Conservation (phyloP, 371 early-diverging fungal genomes). For the Dichotomocladium elegans region DNA sequence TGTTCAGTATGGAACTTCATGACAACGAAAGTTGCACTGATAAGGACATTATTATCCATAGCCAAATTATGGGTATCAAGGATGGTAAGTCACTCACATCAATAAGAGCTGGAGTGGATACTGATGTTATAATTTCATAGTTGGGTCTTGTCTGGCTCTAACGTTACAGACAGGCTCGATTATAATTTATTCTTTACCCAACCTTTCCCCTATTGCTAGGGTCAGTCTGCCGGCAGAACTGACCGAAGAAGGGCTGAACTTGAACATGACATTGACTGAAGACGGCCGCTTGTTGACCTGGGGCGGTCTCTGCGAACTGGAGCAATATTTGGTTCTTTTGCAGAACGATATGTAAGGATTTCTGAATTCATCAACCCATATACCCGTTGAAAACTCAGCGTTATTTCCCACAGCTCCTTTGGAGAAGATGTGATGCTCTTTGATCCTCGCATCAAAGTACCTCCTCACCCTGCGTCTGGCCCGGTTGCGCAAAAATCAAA, state of each 20-base stretch:
- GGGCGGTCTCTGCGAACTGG: conserved; percentile 39
- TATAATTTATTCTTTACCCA: conserved; percentile 24
- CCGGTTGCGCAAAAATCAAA: conserved; percentile 14
- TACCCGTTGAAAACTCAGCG: too few relatives aligned
- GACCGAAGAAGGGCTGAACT: conserved; percentile 4
- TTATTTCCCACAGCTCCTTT: conserved; percentile 3
- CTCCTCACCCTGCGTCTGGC: conserved; percentile 33
- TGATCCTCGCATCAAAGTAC: conserved; percentile 31
- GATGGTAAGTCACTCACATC: conserved; percentile 16
- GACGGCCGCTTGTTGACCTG: conserved; percentile 52
- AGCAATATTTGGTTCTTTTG: conserved; percentile 31
- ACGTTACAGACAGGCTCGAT: conserved; percentile 22
- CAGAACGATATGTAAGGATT: conserved; percentile 37
- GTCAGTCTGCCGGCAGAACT: not conserved
- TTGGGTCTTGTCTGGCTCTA: conserved; percentile 19
- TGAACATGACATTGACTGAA: conserved; percentile 28
- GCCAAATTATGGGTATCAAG: conserved; percentile 13
- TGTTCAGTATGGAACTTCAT: conserved; percentile 14
- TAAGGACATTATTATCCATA: conserved; percentile 10
- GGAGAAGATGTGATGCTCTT: conserved; percentile 42
- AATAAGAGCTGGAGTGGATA: not conserved
- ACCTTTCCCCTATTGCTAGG: conserved; percentile 15
- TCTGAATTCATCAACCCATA: not conserved
- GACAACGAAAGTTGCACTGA: conserved; percentile 7
- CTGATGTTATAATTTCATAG: not conserved